Evolutionary conservation across 2,329 filamentous ascomycete genomes (phyloP).

Genomic region (Aspergillus latus): DNA sequence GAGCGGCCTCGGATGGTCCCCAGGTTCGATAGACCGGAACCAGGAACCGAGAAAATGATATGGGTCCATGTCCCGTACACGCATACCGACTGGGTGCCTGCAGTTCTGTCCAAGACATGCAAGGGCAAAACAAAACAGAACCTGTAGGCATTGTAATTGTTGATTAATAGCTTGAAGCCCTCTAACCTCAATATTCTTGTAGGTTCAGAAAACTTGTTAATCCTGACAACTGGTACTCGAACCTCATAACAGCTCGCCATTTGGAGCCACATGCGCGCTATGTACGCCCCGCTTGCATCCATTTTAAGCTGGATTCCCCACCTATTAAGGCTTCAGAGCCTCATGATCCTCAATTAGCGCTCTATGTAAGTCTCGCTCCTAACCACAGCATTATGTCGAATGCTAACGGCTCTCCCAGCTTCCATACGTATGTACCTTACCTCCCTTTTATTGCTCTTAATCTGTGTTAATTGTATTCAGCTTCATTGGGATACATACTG

Average conservation of each 20-base stretch:
- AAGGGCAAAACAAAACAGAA: constrained; percentile 27
- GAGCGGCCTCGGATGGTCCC: constrained; percentile 28
- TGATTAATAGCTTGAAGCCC: neutral
- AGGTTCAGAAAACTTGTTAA: constrained; percentile 41
- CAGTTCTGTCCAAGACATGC: constrained; percentile 24
- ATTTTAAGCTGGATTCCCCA: constrained; percentile 29
- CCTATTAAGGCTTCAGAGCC: constrained; percentile 13
- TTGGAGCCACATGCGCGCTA: constrained; percentile 42
- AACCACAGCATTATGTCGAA: neutral
- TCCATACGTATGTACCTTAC: constrained; percentile 28
- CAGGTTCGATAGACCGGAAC: constrained; percentile 34
- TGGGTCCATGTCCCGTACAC: constrained; percentile 39
- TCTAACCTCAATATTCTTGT: neutral
- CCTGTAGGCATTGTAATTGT: constrained; percentile 15
- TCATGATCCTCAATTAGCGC: constrained; percentile 28
- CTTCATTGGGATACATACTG: constrained; percentile 66
- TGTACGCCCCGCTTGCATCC: constrained; percentile 37
- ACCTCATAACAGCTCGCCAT: constrained; percentile 39
- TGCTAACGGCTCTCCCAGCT: constrained; percentile 20
- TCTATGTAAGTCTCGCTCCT: constrained; percentile 29
- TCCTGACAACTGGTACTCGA: constrained; percentile 38
- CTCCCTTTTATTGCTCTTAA: fast-evolving
- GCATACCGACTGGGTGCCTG: constrained; percentile 24
- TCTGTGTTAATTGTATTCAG: constrained; percentile 26
- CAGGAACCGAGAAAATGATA: constrained; percentile 34